A percentile compares a stretch with the other conserved stretches of the same genome.
Conservation (phyloP, 192 early-diverging fungal species). For the Glomus cerebriforme region DNA sequence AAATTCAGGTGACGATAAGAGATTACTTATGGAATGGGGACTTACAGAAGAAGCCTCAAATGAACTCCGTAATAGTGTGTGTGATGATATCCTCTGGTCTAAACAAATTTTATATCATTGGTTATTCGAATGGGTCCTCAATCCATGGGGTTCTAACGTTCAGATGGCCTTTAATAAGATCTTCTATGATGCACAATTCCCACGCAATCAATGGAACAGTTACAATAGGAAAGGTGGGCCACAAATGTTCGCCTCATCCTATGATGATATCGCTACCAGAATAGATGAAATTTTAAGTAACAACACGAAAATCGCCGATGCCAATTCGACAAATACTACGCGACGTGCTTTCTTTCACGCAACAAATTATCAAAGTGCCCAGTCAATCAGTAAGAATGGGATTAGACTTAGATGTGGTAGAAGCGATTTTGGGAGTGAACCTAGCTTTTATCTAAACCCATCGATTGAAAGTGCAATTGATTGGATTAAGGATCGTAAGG, state of each 20-base stretch:
- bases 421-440: background rate
- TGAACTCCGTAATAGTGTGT: background rate
- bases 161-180: background rate
- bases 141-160: background rate
- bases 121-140: background rate
- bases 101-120: background rate
- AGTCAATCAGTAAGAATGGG: background rate
- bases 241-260: background rate
- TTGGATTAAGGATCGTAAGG: background rate
- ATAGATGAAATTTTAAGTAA: background rate
- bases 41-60: constrained; percentile 2
- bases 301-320: background rate
- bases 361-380: background rate
- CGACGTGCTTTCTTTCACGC: background rate
- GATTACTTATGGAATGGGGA: constrained; percentile 1
- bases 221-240: background rate
- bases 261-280: background rate
- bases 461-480: background rate
- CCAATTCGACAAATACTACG: background rate
- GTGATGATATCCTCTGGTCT: background rate
- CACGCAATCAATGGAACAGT: background rate
- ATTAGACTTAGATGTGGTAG: background rate
- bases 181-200: background rate
- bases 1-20: background rate
- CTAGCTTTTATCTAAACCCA: constrained; percentile 17